Base-by-base conservation (phyloP, 345 rosid genomes). In the Zanthoxylum bungeanum region DNA sequence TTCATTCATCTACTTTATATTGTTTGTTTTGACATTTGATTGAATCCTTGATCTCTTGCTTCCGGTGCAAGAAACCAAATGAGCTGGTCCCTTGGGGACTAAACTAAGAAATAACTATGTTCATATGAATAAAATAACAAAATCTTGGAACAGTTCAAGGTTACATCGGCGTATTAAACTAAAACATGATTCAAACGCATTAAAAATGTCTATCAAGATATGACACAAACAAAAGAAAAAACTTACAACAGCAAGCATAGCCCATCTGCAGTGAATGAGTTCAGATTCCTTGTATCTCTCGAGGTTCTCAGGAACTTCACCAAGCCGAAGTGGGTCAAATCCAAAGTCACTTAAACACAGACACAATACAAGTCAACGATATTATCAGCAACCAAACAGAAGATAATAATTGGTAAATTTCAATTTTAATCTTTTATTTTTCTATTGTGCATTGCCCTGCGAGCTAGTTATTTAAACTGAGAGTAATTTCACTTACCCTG, bases 211-310 rank as follows among this genome's bases (percentile, higher is more conserved):
- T 2, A 28, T 72, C 60, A 17, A 50, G 8, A 68, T 28, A 40
- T 3, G 33, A 17, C 2, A 14, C 3, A 16, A 19, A 55, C 27
- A 5, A 30, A 66, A 31, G 40, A 60, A 24, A 75, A 37, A 73
- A 88, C 93, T 90, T 84, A 92, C 98, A 81, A 91, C 98, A 61
- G 99, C 98, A 50, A 95, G 97, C 98, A 95, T 92, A 46, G 94
- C 93, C 98, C 99, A 95, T 90, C 99, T 89, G 86, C 97, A 95
- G 84, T 95, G 99, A 44, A 83, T 80, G 80, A 95, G 87, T 72
- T 95, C 99, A 37, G 99, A 95, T 63, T 92, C 99, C 85, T 91
- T 95, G 90, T 78, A 95, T 72, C 99, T 91, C 87, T 95, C 99
- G 46, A 95, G 87, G 70, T 92, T 95, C 87, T 85, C 97, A 42